Conservation (phyloP, 768 basidiomycete genomes). For the Cystofilobasidium capitatum region DNA sequence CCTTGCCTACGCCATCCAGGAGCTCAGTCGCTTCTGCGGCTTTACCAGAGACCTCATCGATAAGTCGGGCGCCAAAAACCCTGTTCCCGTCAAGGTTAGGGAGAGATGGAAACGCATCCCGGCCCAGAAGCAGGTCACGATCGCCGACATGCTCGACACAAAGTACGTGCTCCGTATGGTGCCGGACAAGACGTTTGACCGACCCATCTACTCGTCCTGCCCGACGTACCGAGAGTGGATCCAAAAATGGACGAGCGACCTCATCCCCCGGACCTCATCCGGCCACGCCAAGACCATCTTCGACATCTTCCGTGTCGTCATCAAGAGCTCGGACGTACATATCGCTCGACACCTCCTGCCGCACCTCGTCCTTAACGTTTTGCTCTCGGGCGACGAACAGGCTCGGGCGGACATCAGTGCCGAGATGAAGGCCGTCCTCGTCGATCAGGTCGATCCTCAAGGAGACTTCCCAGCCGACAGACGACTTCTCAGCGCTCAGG, state of each 20-base stretch:
- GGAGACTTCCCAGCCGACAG: constrained; percentile 62
- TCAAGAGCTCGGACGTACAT: constrained; percentile 75
- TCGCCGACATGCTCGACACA: constrained; percentile 43
- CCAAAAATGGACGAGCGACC: constrained; percentile 71
- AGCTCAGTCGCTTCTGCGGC: constrained; percentile 73
- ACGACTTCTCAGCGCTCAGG: constrained; percentile 86
- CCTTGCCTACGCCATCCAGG: constrained; percentile 84
- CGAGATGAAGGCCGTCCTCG: constrained; percentile 71
- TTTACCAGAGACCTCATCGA: constrained; percentile 70
- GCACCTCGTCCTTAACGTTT: constrained; percentile 75
- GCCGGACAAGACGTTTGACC: not conserved
- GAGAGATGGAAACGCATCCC: constrained; percentile 70
- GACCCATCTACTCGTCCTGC: constrained; percentile 65
- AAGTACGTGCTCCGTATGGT: constrained; percentile 31
- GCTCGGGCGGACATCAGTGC: constrained; percentile 52
- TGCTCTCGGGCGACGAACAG: constrained; percentile 65
- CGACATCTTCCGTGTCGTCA: constrained; percentile 62
- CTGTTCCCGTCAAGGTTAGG: constrained; percentile 57
- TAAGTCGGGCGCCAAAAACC: constrained; percentile 37
- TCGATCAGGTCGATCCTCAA: constrained; percentile 66
- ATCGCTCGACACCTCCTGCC: constrained; percentile 87
- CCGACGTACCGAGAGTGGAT: constrained; percentile 93
- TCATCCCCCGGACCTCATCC: constrained; percentile 49
- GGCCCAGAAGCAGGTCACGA: constrained; percentile 46
- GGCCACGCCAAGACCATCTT: constrained; percentile 58